Base-by-base conservation (phyloP, 2,329 filamentous ascomycete species). In the Dryadomyces sulphureus region DNA sequence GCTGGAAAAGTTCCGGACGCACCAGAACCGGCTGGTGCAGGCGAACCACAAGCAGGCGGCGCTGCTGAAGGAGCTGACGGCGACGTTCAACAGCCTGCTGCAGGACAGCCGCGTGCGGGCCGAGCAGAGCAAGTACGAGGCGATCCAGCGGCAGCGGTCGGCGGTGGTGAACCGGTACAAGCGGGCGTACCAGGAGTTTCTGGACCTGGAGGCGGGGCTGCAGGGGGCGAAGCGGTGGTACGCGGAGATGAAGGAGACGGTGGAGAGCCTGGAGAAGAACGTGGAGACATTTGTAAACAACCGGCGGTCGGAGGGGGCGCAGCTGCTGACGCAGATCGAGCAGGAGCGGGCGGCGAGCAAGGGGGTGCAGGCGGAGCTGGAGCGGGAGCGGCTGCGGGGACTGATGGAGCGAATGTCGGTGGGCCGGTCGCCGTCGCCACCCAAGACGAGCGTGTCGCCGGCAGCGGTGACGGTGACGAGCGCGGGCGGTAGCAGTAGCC, bases 261-360 rank as follows among this genome's bases (percentile, higher is more conserved):
- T 93, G 0, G 84, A 90, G 53, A 94, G 85, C 58, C 68, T 95
- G 36, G 79, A 88, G 56, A 92, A 94, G 72, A 98, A 98, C 56
- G 92, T 98, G 1, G 90, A 96, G 53, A 84, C 84, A 0, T 98
- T 98, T 63, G 89, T 98, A 53, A 93, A 88, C 66, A 98, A 98
- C 61, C 77, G 92, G 44, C 72, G 89, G 49, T 82, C 85, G 1
- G 92, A 98, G 66, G 92, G 92, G 4, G 86, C 87, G 0, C 86
- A 94, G 59, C 73, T 98, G 5, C 74, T 98, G 32, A 79, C 77
- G 54, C 83, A 88, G 54, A 98, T 98, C 52, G 88, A 94, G 61
- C 79, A 84, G 54, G 79, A 83, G 43, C 81, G 81, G 56, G 73
- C 77, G 5, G 76, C 72, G 43, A 81, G 61, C 58, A 73, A 75